phyloP scores from a whole-genome alignment of 1,284 basidiomycete genomes.

The Thecaphora frezii region DNA sequence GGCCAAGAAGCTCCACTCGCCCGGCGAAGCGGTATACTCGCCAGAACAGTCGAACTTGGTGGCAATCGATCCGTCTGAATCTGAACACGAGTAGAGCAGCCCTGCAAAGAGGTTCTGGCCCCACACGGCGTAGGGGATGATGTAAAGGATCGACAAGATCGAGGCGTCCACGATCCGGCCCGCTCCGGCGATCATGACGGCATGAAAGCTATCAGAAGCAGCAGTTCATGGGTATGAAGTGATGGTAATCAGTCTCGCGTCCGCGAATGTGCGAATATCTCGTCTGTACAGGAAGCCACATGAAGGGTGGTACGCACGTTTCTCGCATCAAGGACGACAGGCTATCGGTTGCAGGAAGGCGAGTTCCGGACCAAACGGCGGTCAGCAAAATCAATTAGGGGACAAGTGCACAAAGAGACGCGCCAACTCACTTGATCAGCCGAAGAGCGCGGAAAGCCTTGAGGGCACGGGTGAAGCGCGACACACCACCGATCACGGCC shows the following conservation, averaged over 20 bases:
- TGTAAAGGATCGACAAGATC: constrained; percentile 84
- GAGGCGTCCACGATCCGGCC: constrained; percentile 85
- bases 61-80: constrained; percentile 63
- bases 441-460: constrained; percentile 87
- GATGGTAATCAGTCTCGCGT: no score
- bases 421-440: constrained; percentile 69
- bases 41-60: constrained; percentile 72
- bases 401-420: no score
- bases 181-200: constrained; percentile 85
- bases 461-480: constrained; percentile 78
- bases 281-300: no score
- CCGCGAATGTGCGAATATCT: no score
- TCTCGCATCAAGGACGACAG: background rate
- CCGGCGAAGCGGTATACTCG: constrained; percentile 66
- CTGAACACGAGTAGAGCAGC: constrained; percentile 82
- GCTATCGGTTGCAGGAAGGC: background rate
- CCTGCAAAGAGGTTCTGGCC: constrained; percentile 91
- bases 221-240: no score
- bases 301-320: background rate
- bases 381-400: no score
- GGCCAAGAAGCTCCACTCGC: constrained; percentile 69
- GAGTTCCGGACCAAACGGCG: no score
- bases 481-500: constrained; percentile 72
- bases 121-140: constrained; percentile 97
- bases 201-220: constrained; percentile 88